Percentiles rank a stretch among this genome's conserved stretches.
phyloP scores from a whole-genome alignment of 352 stramenopile genomes.

The Blastocystis sp. region DNA sequence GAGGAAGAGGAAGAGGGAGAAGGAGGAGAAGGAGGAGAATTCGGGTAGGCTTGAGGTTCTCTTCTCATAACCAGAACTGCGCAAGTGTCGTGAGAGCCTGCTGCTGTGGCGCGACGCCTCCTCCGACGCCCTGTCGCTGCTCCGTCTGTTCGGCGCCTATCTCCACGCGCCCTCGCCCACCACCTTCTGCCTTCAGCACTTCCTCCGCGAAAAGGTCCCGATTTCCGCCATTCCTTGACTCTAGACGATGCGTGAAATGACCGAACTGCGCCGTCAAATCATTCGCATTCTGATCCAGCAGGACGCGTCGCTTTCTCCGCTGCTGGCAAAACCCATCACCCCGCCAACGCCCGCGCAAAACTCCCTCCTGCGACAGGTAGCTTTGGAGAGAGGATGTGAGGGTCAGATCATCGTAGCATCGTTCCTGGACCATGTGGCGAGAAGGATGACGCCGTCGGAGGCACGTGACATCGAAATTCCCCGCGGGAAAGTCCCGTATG shows the following conservation, averaged over 20 bases:
- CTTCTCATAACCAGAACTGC: constrained; percentile 14
- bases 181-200: constrained; percentile 70
- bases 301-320: constrained; percentile 30
- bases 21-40: constrained; percentile 64
- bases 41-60: background rate
- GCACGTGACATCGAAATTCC: constrained; percentile 50
- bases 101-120: constrained; percentile 68
- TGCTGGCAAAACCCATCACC: constrained; percentile 49
- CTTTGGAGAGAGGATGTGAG: background rate
- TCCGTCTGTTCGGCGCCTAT: constrained; percentile 71
- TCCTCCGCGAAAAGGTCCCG: constrained; percentile 69
- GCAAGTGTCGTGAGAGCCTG: constrained; percentile 22
- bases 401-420: constrained; percentile 57
- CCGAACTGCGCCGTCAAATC: constrained; percentile 72
- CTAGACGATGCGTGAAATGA: constrained; percentile 70
- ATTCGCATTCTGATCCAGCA: constrained; percentile 56
- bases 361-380: constrained; percentile 57
- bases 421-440: constrained; percentile 71
- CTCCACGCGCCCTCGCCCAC: constrained; percentile 36
- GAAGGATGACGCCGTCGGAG: constrained; percentile 70
- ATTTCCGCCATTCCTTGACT: background rate
- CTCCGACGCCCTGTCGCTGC: constrained; percentile 70
- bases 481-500: constrained; percentile 70
- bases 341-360: constrained; percentile 48
- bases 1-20: constrained; percentile 15